Percentiles rank a stretch among this genome's conserved stretches.
These are phyloP conservation scores for Cercospora nicotianae DNA, from an alignment of 2,329 filamentous ascomycete species.

Conservation along the genomic window DNA sequence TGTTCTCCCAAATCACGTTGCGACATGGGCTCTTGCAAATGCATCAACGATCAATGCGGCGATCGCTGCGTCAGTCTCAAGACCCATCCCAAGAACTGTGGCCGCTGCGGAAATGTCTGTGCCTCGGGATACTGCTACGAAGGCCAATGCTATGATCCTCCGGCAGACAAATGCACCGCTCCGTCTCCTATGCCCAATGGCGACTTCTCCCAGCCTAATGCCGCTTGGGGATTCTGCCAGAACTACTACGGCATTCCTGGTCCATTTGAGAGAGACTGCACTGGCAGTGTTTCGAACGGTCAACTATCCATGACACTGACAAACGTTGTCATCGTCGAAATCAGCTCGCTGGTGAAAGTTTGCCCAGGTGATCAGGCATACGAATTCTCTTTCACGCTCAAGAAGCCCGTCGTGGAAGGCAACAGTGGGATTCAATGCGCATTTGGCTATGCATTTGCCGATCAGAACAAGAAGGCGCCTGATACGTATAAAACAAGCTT, in stretches of 20 bases:
- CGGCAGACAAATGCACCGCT: constrained; percentile 8
- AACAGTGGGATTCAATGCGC: no score
- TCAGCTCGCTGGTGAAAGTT: not conserved
- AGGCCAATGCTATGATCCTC: constrained; percentile 13
- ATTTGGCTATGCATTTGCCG: not conserved
- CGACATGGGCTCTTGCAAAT: no score
- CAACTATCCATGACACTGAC: not conserved
- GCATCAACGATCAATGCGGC: constrained; percentile 1
- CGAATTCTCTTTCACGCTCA: constrained; percentile 7
- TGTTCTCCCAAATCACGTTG: no score
- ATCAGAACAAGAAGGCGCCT: not conserved
- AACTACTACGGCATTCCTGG: no score
- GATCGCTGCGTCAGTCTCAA: constrained; percentile 6
- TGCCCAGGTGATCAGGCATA: not conserved
- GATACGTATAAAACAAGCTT: not conserved
- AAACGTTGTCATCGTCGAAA: not conserved
- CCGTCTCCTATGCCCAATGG: not conserved
- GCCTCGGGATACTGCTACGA: constrained; percentile 11
- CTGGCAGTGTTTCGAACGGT: not conserved
- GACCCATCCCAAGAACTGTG: constrained; percentile 13
- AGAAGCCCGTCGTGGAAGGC: not conserved
- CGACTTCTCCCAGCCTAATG: not conserved
- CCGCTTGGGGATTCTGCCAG: not conserved
- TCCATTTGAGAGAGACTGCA: no score
- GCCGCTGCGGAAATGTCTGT: constrained; percentile 13